A percentile compares a stretch with the other conserved stretches of the same genome.
phyloP scores from a whole-genome alignment of 1,139 yeast species.

The Kurtzmaniella natalensis region DNA sequence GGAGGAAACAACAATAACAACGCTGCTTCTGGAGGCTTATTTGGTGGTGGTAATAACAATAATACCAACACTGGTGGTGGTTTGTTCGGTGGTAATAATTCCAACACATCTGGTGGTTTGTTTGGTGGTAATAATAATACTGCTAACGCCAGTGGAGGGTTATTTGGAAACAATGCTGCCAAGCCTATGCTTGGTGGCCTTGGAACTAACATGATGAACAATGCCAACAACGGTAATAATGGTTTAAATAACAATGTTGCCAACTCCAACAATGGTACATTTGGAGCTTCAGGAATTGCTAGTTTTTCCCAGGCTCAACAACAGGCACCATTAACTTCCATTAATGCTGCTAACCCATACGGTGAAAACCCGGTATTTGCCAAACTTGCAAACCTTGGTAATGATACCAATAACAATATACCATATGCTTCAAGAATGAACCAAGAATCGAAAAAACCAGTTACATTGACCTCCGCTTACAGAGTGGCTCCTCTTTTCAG shows the following conservation, averaged over 20 bases:
- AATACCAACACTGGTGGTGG: conserved; percentile 16
- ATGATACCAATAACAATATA: conserved; percentile 1
- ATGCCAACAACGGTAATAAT: conserved; percentile 6
- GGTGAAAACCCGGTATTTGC: conserved; percentile 66
- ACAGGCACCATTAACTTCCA: conserved; percentile 34
- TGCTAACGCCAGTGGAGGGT: conserved; percentile 8
- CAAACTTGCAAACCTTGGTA: conserved; percentile 26
- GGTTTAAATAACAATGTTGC: conserved; percentile 5
- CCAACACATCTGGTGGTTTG: conserved; percentile 22
- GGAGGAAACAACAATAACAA: conserved; percentile 8
- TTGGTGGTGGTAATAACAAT: conserved; percentile 13
- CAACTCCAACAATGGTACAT: conserved; percentile 6
- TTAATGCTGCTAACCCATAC: conserved; percentile 64
- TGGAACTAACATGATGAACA: conserved; percentile 10
- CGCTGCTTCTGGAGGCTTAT: conserved; percentile 17
- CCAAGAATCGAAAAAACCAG: conserved; percentile 43
- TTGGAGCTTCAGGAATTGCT: conserved; percentile 7
- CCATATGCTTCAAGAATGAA: conserved; percentile 35
- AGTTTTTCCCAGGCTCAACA: conserved; percentile 12
- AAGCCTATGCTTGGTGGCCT: conserved; percentile 9
- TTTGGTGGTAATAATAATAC: conserved; percentile 31
- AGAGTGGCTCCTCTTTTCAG: conserved; percentile 50
- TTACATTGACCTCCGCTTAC: conserved; percentile 58
- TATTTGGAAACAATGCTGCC: conserved; percentile 4
- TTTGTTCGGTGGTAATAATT: conserved; percentile 19